Evolutionary conservation across 306 rosid species (phyloP).

Genomic region (Hippophae rhamnoides): DNA sequence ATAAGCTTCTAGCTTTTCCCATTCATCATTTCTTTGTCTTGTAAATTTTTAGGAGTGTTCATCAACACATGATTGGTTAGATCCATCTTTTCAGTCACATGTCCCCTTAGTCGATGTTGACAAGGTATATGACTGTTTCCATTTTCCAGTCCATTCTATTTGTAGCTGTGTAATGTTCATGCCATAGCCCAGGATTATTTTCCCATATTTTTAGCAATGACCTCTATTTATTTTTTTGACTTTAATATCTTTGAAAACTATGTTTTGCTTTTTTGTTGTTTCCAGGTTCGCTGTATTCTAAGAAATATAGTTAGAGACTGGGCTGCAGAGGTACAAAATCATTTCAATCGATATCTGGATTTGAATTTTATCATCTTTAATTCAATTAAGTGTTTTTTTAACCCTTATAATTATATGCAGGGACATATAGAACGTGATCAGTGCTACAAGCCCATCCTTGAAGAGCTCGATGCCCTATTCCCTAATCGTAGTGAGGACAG

Average conservation of each 20-base stretch:
- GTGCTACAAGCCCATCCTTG: slow-evolving; percentile 89
- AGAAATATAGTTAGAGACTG: slow-evolving; percentile 94
- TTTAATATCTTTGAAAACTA: background rate
- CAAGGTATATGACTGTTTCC: slow-evolving; percentile 41
- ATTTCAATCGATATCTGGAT: slow-evolving; percentile 3
- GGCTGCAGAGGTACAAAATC: slow-evolving; percentile 69
- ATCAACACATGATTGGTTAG: slow-evolving; percentile 52
- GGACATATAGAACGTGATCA: slow-evolving; percentile 92
- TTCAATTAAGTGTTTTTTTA: slow-evolving; percentile 4
- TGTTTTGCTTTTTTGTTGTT: slow-evolving; percentile 1
- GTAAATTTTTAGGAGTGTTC: slow-evolving; percentile 40
- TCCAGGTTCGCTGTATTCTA: slow-evolving; percentile 80
- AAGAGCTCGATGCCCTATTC: slow-evolving; percentile 68
- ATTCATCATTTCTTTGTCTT: background rate
- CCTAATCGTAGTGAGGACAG: slow-evolving; percentile 54
- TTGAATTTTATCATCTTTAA: slow-evolving; percentile 7
- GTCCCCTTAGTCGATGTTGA: slow-evolving; percentile 94
- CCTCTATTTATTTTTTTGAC: background rate
- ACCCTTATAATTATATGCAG: slow-evolving; percentile 28
- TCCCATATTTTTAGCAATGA: background rate
- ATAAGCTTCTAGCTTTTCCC: background rate
- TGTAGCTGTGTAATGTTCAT: background rate
- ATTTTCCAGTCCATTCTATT: background rate
- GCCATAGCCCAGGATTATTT: background rate
- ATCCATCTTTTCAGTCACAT: slow-evolving; percentile 50